Evolutionary conservation across 176 grass and related monocot species (phyloP).

Genomic region (Musa troglodytarum): DNA sequence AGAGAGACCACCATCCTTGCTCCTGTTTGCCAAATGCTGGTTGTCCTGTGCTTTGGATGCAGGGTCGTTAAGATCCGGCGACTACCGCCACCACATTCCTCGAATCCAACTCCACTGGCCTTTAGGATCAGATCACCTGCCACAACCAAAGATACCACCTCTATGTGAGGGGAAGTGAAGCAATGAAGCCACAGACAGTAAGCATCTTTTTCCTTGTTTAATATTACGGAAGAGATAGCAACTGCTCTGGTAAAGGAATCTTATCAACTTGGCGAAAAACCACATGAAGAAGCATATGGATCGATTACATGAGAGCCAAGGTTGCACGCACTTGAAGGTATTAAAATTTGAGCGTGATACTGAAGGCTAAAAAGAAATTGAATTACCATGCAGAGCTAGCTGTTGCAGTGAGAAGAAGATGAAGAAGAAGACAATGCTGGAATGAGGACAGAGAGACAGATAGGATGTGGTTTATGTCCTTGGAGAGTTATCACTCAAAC

Average conservation of each 20-base stretch:
- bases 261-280: constrained; percentile 37
- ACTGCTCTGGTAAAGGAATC: constrained; percentile 37
- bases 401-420: not conserved
- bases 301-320: not conserved
- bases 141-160: constrained; percentile 34
- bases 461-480: too few species aligned
- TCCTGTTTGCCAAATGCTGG: constrained; percentile 13
- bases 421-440: not conserved
- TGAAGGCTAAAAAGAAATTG: not conserved
- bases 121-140: constrained; percentile 28
- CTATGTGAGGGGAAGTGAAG: constrained; percentile 13
- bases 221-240: constrained; percentile 31
- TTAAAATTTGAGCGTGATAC: not conserved
- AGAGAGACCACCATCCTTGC: not conserved
- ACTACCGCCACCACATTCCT: constrained; percentile 62
- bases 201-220: constrained; percentile 36
- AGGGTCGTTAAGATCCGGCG: constrained; percentile 41
- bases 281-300: constrained; percentile 9
- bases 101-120: constrained; percentile 17
- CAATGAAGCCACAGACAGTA: constrained; percentile 33
- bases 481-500: too few species aligned
- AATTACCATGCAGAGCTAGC: not conserved
- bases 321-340: not conserved
- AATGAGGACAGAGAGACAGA: not conserved
- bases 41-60: constrained; percentile 32